Evolutionary conservation across 192 early-diverging fungal species (phyloP).

Genomic region (Umbelopsis ramanniana): DNA sequence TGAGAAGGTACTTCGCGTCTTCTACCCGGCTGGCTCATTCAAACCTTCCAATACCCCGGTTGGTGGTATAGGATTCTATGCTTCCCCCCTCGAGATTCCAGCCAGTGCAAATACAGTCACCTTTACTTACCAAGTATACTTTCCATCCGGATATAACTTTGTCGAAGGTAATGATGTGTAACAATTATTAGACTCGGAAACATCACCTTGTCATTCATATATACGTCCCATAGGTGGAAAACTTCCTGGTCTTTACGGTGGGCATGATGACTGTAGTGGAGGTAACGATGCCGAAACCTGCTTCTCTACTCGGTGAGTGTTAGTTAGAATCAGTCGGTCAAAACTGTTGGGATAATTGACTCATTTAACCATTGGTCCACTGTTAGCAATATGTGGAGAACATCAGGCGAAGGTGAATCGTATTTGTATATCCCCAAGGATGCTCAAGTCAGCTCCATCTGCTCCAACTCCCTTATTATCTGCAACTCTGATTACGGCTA

Average conservation of each 20-base stretch:
- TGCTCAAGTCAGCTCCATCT: slow-evolving; percentile 13
- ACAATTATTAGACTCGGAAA: not conserved
- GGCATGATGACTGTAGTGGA: slow-evolving; percentile 50
- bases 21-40: slow-evolving; percentile 34
- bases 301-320: slow-evolving; percentile 57
- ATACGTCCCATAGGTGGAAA: slow-evolving; percentile 47
- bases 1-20: slow-evolving; percentile 29
- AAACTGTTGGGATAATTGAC: not conserved
- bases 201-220: too few relatives aligned
- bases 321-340: not conserved
- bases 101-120: slow-evolving; percentile 3
- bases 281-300: slow-evolving; percentile 52
- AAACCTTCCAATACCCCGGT: slow-evolving; percentile 24
- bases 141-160: slow-evolving; percentile 54
- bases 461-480: slow-evolving; percentile 31
- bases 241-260: slow-evolving; percentile 60
- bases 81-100: slow-evolving; percentile 27
- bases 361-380: not conserved
- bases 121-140: slow-evolving; percentile 45
- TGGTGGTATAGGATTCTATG: slow-evolving; percentile 42
- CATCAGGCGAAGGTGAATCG: slow-evolving; percentile 42
- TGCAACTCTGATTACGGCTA: slow-evolving; percentile 48
- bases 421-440: slow-evolving; percentile 41
- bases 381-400: slow-evolving; percentile 40
- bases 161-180: slow-evolving; percentile 38